These are phyloP conservation scores for Coccomyxa subellipsoidea DNA, from an alignment of 163 green algal genomes.

Conservation along the genomic window DNA sequence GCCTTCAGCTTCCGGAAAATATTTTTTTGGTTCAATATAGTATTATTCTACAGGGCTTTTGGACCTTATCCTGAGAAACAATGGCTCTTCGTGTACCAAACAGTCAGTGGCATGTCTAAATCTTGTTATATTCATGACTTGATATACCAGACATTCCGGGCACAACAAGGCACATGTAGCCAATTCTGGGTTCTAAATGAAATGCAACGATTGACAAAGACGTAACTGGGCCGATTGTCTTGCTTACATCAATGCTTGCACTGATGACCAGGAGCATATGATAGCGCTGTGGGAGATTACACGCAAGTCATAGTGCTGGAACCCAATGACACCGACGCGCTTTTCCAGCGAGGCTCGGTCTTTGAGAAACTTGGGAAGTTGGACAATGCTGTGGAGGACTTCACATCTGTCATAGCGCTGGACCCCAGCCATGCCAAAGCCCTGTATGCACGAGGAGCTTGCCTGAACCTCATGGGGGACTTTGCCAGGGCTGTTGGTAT, in stretches of 20 bases:
- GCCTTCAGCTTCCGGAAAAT: too few species aligned
- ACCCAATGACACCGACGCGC: conserved; percentile 54
- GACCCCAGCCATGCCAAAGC: conserved; percentile 71
- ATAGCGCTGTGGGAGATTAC: not conserved
- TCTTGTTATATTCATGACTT: not conserved
- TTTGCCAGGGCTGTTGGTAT: conserved; percentile 67
- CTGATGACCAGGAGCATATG: not conserved
- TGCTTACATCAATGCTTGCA: too few species aligned
- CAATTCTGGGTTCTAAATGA: too few species aligned
- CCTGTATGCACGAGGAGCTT: conserved; percentile 64
- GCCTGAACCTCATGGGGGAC: conserved; percentile 65
- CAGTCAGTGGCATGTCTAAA: not conserved
- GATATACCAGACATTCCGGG: too few species aligned
- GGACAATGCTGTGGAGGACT: conserved; percentile 65
- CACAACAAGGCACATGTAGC: too few species aligned
- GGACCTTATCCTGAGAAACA: too few species aligned
- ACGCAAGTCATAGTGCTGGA: conserved; percentile 25
- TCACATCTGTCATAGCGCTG: conserved; percentile 54
- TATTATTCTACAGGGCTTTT: too few species aligned
- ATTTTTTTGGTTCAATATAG: too few species aligned
- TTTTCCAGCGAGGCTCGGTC: conserved; percentile 58
- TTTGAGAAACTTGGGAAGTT: conserved; percentile 51
- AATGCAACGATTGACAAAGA: too few species aligned
- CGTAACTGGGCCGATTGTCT: too few species aligned
- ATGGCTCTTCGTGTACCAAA: too few species aligned